These are phyloP conservation scores for Clonostachys chloroleuca DNA, from an alignment of 2,329 filamentous ascomycete species.

Conservation along the genomic window DNA sequence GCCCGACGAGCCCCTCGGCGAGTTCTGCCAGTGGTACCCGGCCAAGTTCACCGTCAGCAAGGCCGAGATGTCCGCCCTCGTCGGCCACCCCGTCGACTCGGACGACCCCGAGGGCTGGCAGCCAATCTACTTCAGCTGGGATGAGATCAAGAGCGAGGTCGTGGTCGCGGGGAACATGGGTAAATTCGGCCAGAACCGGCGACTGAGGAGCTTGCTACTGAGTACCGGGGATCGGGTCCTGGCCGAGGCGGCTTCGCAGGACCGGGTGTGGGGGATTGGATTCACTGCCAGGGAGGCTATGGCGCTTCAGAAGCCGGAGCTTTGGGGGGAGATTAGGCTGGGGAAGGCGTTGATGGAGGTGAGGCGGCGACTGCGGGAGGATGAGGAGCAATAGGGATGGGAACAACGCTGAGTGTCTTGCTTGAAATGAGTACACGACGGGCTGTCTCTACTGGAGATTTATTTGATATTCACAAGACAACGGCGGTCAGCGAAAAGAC, in stretches of 20 bases:
- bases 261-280: conserved; percentile 25
- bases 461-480: too few relatives aligned
- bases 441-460: too few relatives aligned
- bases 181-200: conserved; percentile 22
- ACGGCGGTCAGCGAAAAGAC: too few relatives aligned
- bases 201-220: conserved; percentile 17
- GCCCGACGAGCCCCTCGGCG: conserved; percentile 18
- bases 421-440: too few relatives aligned
- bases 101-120: conserved; percentile 5
- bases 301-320: conserved; percentile 5
- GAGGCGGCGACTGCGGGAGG: conserved; percentile 8
- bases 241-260: conserved; percentile 18
- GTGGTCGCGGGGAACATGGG: conserved; percentile 21
- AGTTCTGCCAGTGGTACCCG: conserved; percentile 28
- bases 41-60: conserved; percentile 18
- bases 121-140: conserved; percentile 22
- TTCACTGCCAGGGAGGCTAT: conserved; percentile 19
- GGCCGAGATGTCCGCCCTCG: conserved; percentile 14
- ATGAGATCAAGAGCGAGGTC: conserved; percentile 19
- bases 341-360: conserved; percentile 19
- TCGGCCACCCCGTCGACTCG: conserved; percentile 12
- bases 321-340: conserved; percentile 21
- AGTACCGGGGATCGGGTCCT: conserved; percentile 18
- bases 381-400: not conserved
- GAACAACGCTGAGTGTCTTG: not conserved